phyloP scores from a whole-genome alignment of 345 rosid genomes.

The Corchorus olitorius region DNA sequence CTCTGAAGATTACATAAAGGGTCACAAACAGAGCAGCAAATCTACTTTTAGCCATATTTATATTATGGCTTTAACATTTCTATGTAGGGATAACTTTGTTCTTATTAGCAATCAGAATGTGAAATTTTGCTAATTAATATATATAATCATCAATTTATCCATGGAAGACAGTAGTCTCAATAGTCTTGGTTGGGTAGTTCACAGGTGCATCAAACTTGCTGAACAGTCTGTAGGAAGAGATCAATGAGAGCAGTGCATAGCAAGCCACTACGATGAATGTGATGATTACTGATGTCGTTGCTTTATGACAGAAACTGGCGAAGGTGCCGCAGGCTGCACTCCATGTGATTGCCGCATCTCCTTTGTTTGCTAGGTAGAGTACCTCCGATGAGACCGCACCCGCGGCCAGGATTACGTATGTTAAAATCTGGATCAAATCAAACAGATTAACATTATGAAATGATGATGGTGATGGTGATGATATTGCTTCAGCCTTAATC shows the following conservation, averaged over 20 bases:
- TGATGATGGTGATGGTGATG: neutral
- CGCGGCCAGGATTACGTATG: constrained; percentile 71
- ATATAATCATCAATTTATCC: constrained; percentile 20
- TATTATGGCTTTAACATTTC: no score
- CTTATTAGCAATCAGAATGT: neutral
- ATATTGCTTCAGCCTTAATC: neutral
- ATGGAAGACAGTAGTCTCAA: constrained; percentile 45
- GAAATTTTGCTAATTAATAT: neutral
- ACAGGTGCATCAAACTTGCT: constrained; percentile 68
- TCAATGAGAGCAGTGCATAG: constrained; percentile 56
- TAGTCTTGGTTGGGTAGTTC: constrained; percentile 33
- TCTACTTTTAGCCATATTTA: no score
- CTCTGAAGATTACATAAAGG: no score
- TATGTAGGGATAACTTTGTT: neutral
- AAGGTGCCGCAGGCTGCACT: constrained; percentile 66
- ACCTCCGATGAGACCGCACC: constrained; percentile 73
- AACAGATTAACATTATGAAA: neutral
- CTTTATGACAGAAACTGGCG: constrained; percentile 70
- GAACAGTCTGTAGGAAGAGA: constrained; percentile 85
- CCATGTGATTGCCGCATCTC: constrained; percentile 68
- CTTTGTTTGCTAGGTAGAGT: constrained; percentile 66
- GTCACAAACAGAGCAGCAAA: no score
- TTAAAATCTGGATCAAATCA: constrained; percentile 24
- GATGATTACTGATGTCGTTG: constrained; percentile 58
- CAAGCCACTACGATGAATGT: constrained; percentile 55